phyloP scores from a whole-genome alignment of 768 basidiomycete species.

The Hygrocybe coccinea region DNA sequence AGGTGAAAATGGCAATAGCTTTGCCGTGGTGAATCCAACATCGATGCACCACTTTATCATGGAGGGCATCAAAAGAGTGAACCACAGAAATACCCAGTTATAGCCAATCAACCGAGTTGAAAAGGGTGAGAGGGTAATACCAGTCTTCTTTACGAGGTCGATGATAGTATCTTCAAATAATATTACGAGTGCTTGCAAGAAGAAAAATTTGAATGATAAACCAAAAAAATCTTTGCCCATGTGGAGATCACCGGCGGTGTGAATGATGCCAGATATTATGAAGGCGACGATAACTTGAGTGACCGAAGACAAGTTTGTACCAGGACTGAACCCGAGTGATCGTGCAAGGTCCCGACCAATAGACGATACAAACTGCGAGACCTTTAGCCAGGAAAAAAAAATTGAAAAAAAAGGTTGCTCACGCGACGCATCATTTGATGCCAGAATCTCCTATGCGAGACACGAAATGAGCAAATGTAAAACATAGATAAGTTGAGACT shows the following conservation, averaged over 20 bases:
- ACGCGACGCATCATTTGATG: constrained; percentile 37
- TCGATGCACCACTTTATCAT: neutral
- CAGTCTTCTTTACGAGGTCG: constrained; percentile 8
- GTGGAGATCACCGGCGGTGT: constrained; percentile 32
- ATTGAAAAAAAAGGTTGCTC: constrained; percentile 6
- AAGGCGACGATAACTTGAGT: constrained; percentile 35
- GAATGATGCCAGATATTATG: constrained; percentile 30
- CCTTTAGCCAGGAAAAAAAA: too few species aligned
- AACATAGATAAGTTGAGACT: constrained; percentile 12
- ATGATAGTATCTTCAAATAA: constrained; percentile 23
- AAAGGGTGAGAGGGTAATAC: neutral
- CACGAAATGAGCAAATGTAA: neutral
- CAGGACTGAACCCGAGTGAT: constrained; percentile 20
- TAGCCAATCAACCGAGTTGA: constrained; percentile 21
- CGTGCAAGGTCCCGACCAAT: constrained; percentile 24
- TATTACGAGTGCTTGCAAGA: constrained; percentile 32
- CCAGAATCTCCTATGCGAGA: constrained; percentile 20
- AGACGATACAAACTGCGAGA: constrained; percentile 17
- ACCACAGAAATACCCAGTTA: constrained; percentile 25
- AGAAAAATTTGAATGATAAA: constrained; percentile 32
- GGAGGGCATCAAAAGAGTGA: constrained; percentile 25
- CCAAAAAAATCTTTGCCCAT: constrained; percentile 21
- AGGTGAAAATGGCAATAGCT: neutral
- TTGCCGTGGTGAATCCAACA: neutral
- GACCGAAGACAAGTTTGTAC: constrained; percentile 23